Evolutionary conservation across 139 green algal species (phyloP).

Genomic region (Marvania coccoides): DNA sequence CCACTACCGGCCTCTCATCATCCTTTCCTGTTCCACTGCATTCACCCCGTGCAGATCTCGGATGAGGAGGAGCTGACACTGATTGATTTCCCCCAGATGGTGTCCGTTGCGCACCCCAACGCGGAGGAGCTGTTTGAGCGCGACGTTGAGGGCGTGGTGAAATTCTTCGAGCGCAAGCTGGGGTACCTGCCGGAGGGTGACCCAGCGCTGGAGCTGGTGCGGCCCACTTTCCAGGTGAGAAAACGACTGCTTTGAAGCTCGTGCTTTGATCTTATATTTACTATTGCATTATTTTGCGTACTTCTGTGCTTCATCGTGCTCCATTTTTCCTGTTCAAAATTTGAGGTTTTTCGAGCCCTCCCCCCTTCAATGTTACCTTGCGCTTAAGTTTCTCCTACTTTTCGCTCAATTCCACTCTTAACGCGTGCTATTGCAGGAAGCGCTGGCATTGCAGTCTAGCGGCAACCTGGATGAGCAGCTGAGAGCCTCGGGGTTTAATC

Average conservation of each 20-base stretch:
- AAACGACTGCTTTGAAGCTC: neutral
- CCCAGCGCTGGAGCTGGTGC: slow-evolving; percentile 36
- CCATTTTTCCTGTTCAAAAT: neutral
- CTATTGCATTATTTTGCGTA: neutral
- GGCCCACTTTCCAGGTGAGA: slow-evolving; percentile 37
- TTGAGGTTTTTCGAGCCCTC: neutral
- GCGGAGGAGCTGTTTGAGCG: slow-evolving; percentile 86
- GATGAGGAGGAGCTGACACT: slow-evolving; percentile 72
- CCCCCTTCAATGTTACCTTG: neutral
- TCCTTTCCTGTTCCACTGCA: no score
- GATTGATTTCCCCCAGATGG: slow-evolving; percentile 98
- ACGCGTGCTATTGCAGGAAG: slow-evolving; percentile 3
- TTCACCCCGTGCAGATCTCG: slow-evolving; percentile 49
- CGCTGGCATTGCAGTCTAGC: neutral
- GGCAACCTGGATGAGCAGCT: slow-evolving; percentile 52
- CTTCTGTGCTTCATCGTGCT: neutral
- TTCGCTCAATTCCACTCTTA: no score
- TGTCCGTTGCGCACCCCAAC: slow-evolving; percentile 84
- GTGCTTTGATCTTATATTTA: neutral
- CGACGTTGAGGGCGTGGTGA: slow-evolving; percentile 87
- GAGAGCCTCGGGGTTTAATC: slow-evolving; percentile 58
- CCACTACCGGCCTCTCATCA: no score
- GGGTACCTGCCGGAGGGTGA: slow-evolving; percentile 58
- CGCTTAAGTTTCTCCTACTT: neutral
- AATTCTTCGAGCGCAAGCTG: slow-evolving; percentile 71